These are phyloP conservation scores for Echium plantagineum DNA, from an alignment of 257 asterid species.

Conservation along the genomic window DNA sequence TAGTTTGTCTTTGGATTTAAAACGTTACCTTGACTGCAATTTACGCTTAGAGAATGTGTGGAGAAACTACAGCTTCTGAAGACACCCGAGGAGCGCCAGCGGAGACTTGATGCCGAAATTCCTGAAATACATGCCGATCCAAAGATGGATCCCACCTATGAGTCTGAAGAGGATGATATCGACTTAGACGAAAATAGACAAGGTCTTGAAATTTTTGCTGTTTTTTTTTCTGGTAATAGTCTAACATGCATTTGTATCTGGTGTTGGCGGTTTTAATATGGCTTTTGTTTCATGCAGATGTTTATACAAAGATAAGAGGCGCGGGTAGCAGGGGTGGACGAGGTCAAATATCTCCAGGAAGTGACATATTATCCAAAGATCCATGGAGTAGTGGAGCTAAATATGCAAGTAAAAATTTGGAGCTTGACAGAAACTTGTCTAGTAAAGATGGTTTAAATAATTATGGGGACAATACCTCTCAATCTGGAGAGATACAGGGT, in stretches of 20 bases:
- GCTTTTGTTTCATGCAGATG: slow-evolving; percentile 38
- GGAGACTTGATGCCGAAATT: slow-evolving; percentile 76
- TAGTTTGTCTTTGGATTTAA: neutral
- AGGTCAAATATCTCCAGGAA: slow-evolving; percentile 63
- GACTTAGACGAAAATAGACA: slow-evolving; percentile 58
- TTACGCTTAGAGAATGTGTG: slow-evolving; percentile 96
- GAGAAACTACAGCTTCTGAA: slow-evolving; percentile 86
- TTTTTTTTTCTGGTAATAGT: neutral
- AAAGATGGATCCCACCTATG: slow-evolving; percentile 90
- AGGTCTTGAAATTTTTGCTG: slow-evolving; percentile 33
- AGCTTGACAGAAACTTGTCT: slow-evolving; percentile 33
- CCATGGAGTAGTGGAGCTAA: slow-evolving; percentile 43
- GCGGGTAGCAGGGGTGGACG: slow-evolving; percentile 64
- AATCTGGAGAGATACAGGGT: slow-evolving; percentile 30
- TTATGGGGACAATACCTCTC: slow-evolving; percentile 23
- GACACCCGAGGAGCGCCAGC: slow-evolving; percentile 90
- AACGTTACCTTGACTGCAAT: slow-evolving; percentile 40
- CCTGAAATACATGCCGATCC: slow-evolving; percentile 88
- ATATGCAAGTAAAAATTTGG: slow-evolving; percentile 32
- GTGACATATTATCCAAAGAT: slow-evolving; percentile 49
- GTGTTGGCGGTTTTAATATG: neutral
- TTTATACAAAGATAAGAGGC: slow-evolving; percentile 50
- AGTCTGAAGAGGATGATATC: slow-evolving; percentile 71
- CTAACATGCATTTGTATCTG: neutral
- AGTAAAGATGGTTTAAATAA: slow-evolving; percentile 27